phyloP scores from a whole-genome alignment of 306 rosid genomes.

The Acacia acuminata region DNA sequence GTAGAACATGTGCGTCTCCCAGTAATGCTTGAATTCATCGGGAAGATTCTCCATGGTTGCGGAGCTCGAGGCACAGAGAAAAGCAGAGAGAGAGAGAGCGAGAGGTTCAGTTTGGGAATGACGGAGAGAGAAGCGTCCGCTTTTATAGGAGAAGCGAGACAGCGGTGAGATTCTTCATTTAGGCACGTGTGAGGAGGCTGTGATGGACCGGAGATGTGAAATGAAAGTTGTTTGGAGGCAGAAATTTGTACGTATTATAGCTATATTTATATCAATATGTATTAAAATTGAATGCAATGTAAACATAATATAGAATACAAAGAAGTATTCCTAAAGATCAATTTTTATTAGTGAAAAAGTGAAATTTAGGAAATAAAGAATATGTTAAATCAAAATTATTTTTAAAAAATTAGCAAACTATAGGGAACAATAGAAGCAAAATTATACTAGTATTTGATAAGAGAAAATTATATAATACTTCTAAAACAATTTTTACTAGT shows the following conservation, averaged over 20 bases:
- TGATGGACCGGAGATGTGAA: not conserved
- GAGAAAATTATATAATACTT: not conserved
- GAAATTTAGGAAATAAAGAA: not conserved
- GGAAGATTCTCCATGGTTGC: conserved; percentile 53
- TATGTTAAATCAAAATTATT: too few species aligned
- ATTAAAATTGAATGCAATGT: not conserved
- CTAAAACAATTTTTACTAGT: not conserved
- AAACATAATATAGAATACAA: too few species aligned
- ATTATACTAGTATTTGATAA: too few species aligned
- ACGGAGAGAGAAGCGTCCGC: not conserved
- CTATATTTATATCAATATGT: too few species aligned
- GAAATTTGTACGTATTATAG: not conserved
- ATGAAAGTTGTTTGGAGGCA: not conserved
- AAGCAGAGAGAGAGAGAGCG: not conserved
- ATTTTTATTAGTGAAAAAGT: not conserved
- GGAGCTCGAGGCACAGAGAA: not conserved
- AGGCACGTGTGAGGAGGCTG: conserved; percentile 16
- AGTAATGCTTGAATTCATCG: conserved; percentile 50
- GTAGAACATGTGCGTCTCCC: conserved; percentile 56
- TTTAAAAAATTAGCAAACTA: too few species aligned
- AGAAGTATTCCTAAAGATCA: too few species aligned
- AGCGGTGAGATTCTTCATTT: not conserved
- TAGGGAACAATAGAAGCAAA: too few species aligned
- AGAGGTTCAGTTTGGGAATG: not conserved
- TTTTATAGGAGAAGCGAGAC: not conserved